Base-by-base conservation (phyloP, 768 basidiomycete species). In the Sarcodon sp. region DNA sequence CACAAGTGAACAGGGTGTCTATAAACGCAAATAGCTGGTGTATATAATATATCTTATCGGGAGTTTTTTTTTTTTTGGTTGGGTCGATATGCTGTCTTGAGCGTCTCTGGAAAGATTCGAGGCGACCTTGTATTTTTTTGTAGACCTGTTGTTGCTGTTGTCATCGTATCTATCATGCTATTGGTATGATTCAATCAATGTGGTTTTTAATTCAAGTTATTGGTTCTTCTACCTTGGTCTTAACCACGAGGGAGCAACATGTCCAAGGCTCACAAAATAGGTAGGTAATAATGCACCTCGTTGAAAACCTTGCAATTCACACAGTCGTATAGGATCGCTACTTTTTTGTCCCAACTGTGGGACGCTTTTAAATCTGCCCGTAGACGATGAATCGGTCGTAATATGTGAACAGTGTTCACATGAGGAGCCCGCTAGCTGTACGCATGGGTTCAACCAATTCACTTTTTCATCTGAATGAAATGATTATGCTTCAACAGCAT, bases 291-390 rank as follows among this genome's bases (percentile, higher is more conserved):
- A 8, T 13, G 39, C 5, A 13, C 15, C 8, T 41, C 15, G 27
- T 3, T 8, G 27, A 4, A 41, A 41, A 13, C 46, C 31, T 27
- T 35, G 47, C 31, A 15, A 47, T 8, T 7, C n/a, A 13, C 38
- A 34, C 45, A 12, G 41, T 50, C 43, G 35, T 47, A 10, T 57
- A 85, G 96, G 94, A 46, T 93, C 92, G 1, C 71, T 98, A 21
- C 69, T 98, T 36, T 98, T 99, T 67, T 99, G 96, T 66, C 89
- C 90, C 1, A 72, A 79, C 50, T 99, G 96, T 55, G 91, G 91
- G 11, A 94, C 89, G 1, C 69, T 99, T 35, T 80, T 98, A 11
- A 77, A 82, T 53, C 66, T 91, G 16, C 96, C 96, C 0, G 68
- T 69, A 55, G 83, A 82, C 41, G 79, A 82, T 39, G 81, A 89